Evolutionary conservation across 257 asterid species (phyloP), one percentile per base, ranked within the genome.

Genomic region (Fraxinus pennsylvanica): DNA sequence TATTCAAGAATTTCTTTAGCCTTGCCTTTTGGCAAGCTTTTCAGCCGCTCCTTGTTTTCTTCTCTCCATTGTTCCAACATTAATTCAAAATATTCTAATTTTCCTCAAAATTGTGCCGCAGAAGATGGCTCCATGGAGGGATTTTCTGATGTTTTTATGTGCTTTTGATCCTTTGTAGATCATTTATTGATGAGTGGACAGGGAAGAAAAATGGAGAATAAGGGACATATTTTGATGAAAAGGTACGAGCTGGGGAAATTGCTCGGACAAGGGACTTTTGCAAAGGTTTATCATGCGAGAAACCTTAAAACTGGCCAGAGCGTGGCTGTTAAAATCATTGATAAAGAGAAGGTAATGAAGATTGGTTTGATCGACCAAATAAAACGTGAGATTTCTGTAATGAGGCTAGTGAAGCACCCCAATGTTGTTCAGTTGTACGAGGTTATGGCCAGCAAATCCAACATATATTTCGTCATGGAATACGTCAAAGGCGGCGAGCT

Each of bases 201-300:
- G 65, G 65, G 75, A 5, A 12, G 43, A 68, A 73, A 71, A 72
- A 88, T 86, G 88, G 97, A 89, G 83, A 88, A 87, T 70, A 88
- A 85, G 74, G 96, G 94, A 32, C 80, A 79, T 22, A 85, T 92
- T 29, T 78, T 94, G 86, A 88, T 92, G 97, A 85, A 85, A 22
- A 89, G 77, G 68, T 95, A 93, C 57, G 98, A 95, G 83, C 67
- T 95, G 43, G 99, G 99, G 3, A 90, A 86, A 66, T 72, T 91
- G 66, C 82, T 95, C 8, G 99, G 99, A 8, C 94, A 92, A 45
- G 99, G 99, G 3, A 90, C 97, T 9, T 94, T 94, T 67, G 97
- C 97, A 15, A 94, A 92, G 84, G 97, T 94, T 0, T 85, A 92
- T 30, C 95, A 92, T 76, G 99, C 89, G 5, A 80, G 96, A 30